Percentiles rank a stretch among this genome's conserved stretches.
phyloP scores from a whole-genome alignment of 2,329 filamentous ascomycete genomes.

The Ophiocordyceps camponoti-saundersi region DNA sequence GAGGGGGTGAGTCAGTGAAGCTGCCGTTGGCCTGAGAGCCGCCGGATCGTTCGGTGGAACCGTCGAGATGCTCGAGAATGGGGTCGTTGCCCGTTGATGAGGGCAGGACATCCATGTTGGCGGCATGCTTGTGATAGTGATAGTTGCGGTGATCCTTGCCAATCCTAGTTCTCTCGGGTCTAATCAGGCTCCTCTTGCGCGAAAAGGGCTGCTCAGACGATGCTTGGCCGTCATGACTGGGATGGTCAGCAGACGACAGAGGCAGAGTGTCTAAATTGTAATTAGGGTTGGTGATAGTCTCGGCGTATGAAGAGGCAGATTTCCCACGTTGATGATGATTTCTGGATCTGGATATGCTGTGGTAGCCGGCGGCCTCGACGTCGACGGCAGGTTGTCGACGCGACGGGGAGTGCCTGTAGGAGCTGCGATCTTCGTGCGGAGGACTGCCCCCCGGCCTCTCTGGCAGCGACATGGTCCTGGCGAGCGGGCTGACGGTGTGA shows the following conservation, averaged over 20 bases:
- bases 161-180: constrained; percentile 74
- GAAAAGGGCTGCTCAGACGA: constrained; percentile 20
- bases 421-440: constrained; percentile 40
- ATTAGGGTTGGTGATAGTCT: constrained; percentile 38
- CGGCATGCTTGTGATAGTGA: constrained; percentile 86
- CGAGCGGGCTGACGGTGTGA: not conserved
- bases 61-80: constrained; percentile 62
- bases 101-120: constrained; percentile 77
- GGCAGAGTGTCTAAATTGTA: constrained; percentile 36
- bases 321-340: constrained; percentile 29
- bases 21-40: constrained; percentile 27
- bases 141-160: constrained; percentile 86
- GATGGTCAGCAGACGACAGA: constrained; percentile 27
- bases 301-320: constrained; percentile 40
- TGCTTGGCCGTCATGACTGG: constrained; percentile 13
- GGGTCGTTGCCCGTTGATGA: constrained; percentile 89
- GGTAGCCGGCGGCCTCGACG: constrained; percentile 46
- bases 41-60: constrained; percentile 36
- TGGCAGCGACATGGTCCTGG: constrained; percentile 38
- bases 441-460: constrained; percentile 48
- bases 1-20: constrained; percentile 26
- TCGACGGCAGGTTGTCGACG: constrained; percentile 51
- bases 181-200: constrained; percentile 76
- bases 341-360: constrained; percentile 19
- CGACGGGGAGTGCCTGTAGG: constrained; percentile 52